Evolutionary conservation across 1,284 basidiomycete genomes (phyloP).

Genomic region (Cutaneotrichosporon sp.): DNA sequence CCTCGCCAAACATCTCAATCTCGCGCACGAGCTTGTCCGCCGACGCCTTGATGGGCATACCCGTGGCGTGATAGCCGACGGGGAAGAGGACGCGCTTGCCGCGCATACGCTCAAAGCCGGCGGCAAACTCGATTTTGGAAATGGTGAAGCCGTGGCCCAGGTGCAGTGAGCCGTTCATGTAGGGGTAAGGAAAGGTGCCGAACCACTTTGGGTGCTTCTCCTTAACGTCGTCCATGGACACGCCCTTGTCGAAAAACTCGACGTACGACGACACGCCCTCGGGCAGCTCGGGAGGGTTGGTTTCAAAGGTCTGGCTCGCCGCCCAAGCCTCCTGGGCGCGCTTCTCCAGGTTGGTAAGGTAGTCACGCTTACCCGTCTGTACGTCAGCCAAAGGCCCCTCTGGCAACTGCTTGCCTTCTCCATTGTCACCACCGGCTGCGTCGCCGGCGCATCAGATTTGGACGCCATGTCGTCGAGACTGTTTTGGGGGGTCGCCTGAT

Average conservation of each 20-base stretch:
- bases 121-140: slow-evolving; percentile 95
- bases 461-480: slow-evolving; percentile 28
- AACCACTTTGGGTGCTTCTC: slow-evolving; percentile 89
- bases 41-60: slow-evolving; percentile 97
- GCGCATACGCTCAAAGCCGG: slow-evolving; percentile 91
- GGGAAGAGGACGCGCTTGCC: slow-evolving; percentile 94
- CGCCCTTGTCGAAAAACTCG: slow-evolving; percentile 48
- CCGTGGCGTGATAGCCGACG: slow-evolving; percentile 92
- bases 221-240: slow-evolving; percentile 50
- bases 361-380: slow-evolving; percentile 88
- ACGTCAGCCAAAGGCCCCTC: slow-evolving; percentile 11
- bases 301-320: slow-evolving; percentile 61
- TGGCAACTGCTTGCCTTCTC: slow-evolving; percentile 36
- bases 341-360: slow-evolving; percentile 73
- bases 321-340: slow-evolving; percentile 79
- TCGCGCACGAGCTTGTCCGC: slow-evolving; percentile 97
- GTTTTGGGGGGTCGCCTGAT: neutral
- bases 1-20: slow-evolving; percentile 88
- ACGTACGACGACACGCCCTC: slow-evolving; percentile 61
- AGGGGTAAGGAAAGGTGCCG: slow-evolving; percentile 89
- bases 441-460: slow-evolving; percentile 27
- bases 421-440: slow-evolving; percentile 40
- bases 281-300: slow-evolving; percentile 67
- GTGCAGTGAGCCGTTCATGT: slow-evolving; percentile 98
- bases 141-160: slow-evolving; percentile 98